Evolutionary conservation across 2,329 filamentous ascomycete genomes (phyloP).

Genomic region (Blumeriella jaapii): DNA sequence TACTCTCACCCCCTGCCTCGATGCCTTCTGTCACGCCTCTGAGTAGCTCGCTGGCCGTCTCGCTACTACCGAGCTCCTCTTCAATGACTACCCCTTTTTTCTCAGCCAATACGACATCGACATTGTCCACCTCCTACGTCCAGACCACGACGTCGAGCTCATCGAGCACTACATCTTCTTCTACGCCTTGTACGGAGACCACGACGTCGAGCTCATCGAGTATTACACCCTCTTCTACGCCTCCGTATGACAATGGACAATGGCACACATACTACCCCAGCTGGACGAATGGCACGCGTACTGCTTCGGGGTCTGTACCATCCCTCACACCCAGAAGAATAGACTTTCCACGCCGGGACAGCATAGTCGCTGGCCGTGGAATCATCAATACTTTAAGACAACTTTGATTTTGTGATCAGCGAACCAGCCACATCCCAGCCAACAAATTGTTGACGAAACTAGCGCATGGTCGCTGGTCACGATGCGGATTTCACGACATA

Average conservation of each 20-base stretch:
- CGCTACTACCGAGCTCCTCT: not conserved
- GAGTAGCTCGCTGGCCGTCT: constrained; percentile 1
- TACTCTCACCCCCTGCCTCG: not conserved
- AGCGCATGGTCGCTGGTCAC: too few species aligned
- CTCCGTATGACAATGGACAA: constrained; percentile 22
- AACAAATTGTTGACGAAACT: too few species aligned
- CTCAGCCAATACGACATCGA: not conserved
- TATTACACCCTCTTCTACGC: constrained; percentile 5
- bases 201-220: constrained; percentile 7
- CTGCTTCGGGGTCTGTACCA: not conserved
- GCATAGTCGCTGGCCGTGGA: not conserved
- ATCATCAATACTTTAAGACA: not conserved
- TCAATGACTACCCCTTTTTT: not conserved
- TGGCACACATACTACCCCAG: constrained; percentile 25
- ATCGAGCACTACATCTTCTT: not conserved
- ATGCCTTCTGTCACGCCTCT: constrained; percentile 4
- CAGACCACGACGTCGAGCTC: not conserved
- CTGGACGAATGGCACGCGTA: constrained; percentile 18
- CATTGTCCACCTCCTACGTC: not conserved
- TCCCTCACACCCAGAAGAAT: not conserved
- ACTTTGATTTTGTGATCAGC: not conserved
- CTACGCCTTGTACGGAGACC: constrained; percentile 6
- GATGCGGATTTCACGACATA: too few species aligned
- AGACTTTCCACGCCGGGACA: not conserved
- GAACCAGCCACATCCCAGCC: too few species aligned